phyloP scores from a whole-genome alignment of 805 yeast genomes.

The Lipomyces chichibuensis region DNA sequence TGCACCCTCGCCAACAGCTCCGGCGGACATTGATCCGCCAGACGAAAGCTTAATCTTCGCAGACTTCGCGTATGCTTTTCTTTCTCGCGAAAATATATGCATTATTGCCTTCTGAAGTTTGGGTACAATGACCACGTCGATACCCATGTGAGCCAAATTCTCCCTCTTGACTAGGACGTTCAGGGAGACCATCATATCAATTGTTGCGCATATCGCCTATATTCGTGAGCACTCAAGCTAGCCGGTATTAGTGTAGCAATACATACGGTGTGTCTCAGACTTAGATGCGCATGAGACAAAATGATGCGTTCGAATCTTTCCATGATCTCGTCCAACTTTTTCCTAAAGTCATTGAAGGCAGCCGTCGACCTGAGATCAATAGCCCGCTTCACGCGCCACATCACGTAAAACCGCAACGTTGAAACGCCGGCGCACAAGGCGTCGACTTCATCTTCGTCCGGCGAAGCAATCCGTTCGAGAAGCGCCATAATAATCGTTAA shows the following conservation, averaged over 20 bases:
- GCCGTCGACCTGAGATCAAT: conserved; percentile 11
- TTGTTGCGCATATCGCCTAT: conserved; percentile 15
- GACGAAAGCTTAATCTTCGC: conserved; percentile 14
- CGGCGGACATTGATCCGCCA: not conserved
- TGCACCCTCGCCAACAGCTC: conserved; percentile 9
- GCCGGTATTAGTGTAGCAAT: not conserved
- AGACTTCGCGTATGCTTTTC: conserved; percentile 15
- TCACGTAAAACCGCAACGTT: conserved; percentile 16
- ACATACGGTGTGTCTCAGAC: conserved; percentile 13
- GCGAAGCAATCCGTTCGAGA: conserved; percentile 11
- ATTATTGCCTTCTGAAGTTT: conserved; percentile 19
- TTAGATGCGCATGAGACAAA: conserved; percentile 2
- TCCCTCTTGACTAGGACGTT: conserved; percentile 17
- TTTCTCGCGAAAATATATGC: conserved; percentile 13
- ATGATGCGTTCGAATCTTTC: conserved; percentile 4
- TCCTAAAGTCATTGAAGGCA: not conserved
- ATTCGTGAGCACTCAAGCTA: not conserved
- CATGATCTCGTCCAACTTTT: conserved; percentile 3
- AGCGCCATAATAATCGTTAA: not conserved
- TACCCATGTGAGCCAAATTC: not conserved
- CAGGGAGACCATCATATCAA: conserved; percentile 20
- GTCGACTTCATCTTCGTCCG: conserved; percentile 3
- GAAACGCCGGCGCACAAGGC: conserved; percentile 7
- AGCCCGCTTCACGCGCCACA: conserved; percentile 27
- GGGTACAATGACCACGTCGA: conserved; percentile 4